phyloP scores from a whole-genome alignment of 352 stramenopile species.

The Pythium vanterpoolii region DNA sequence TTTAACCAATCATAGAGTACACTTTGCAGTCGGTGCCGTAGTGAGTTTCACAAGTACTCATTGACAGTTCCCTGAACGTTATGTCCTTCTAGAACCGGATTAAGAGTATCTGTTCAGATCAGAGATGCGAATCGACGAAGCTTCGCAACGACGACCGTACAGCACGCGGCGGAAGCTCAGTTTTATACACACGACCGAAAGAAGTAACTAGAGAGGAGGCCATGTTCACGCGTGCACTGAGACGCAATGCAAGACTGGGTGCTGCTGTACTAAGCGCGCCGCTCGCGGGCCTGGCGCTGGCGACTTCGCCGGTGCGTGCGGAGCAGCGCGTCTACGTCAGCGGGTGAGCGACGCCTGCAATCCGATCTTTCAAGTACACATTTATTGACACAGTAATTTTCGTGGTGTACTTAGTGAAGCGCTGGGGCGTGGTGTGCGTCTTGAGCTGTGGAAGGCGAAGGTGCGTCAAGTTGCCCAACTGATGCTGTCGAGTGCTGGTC shows the following conservation, averaged over 20 bases:
- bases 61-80: too few relatives aligned
- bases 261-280: conserved; percentile 37
- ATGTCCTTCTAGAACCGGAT: conserved; percentile 3
- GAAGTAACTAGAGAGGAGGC: not conserved
- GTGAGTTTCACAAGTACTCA: too few relatives aligned
- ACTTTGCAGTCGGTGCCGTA: too few relatives aligned
- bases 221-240: conserved; percentile 26
- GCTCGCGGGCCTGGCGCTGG: conserved; percentile 23
- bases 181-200: not conserved
- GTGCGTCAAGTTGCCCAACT: conserved; percentile 20
- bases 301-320: conserved; percentile 21
- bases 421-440: conserved; percentile 68
- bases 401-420: conserved; percentile 43
- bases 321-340: conserved; percentile 71
- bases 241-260: conserved; percentile 16
- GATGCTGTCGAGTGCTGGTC: not conserved
- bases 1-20: not conserved
- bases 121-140: not conserved
- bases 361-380: not conserved
- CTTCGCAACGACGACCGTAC: not conserved
- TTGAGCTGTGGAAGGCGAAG: conserved; percentile 87
- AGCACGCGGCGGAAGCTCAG: too few relatives aligned
- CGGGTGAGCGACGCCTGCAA: conserved; percentile 30
- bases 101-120: conserved; percentile 18
- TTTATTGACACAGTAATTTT: not conserved